Conservation (phyloP, 2,329 filamentous ascomycete species). For the Venturia oleaginea region DNA sequence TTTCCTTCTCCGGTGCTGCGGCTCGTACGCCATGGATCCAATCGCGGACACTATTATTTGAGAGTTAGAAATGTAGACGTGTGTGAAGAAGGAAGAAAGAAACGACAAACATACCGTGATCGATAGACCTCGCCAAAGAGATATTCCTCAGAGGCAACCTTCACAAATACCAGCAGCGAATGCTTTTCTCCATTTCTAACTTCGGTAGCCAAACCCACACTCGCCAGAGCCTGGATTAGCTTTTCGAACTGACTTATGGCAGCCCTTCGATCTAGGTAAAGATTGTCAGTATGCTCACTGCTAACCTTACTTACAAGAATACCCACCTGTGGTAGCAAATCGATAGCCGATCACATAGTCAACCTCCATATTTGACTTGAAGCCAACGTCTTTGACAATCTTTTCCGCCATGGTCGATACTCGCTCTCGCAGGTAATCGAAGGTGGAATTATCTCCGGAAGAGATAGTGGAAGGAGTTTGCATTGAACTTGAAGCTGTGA, state of each 20-base stretch:
- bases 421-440: neutral
- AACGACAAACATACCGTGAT: conserved; percentile 51
- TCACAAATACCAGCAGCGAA: conserved; percentile 75
- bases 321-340: conserved; percentile 57
- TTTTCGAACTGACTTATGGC: conserved; percentile 69
- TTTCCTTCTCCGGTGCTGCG: conserved; percentile 64
- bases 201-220: conserved; percentile 77
- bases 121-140: conserved; percentile 76
- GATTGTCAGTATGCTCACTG: conserved; percentile 15
- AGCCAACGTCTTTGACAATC: neutral
- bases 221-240: conserved; percentile 64
- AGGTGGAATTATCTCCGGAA: neutral
- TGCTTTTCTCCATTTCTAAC: conserved; percentile 70
- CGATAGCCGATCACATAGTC: conserved; percentile 83
- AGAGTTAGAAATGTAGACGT: conserved; percentile 9
- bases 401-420: neutral
- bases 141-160: conserved; percentile 64
- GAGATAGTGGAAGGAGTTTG: neutral
- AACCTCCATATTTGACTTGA: conserved; percentile 45
- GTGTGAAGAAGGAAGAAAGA: neutral
- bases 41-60: conserved; percentile 61
- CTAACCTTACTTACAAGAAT: neutral
- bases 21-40: conserved; percentile 86
- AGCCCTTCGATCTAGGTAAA: conserved; percentile 52
- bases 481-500: neutral